A percentile compares a stretch with the other conserved stretches of the same genome.
Conservation (phyloP, 2,329 filamentous ascomycete genomes). For the Pseudogymnoascus sp. region DNA sequence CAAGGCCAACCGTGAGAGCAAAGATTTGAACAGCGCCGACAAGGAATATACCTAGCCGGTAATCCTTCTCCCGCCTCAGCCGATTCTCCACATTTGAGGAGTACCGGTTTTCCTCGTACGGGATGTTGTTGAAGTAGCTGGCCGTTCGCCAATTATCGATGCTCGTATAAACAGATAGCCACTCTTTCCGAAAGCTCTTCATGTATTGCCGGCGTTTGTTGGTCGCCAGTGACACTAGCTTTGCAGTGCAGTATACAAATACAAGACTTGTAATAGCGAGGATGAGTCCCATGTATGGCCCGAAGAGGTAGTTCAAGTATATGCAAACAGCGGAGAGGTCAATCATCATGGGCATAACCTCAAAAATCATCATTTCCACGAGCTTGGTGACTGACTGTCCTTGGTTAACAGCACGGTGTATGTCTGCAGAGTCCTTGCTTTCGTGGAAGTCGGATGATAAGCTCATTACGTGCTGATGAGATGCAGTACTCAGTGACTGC, state of each 20-base stretch:
- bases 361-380: constrained; percentile 51
- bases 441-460: constrained; percentile 65
- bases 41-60: constrained; percentile 28
- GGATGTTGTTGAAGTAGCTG: constrained; percentile 16
- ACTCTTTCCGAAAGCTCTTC: constrained; percentile 27
- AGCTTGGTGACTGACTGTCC: constrained; percentile 52
- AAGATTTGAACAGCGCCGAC: constrained; percentile 35
- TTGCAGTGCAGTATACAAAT: constrained; percentile 44
- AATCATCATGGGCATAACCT: constrained; percentile 51
- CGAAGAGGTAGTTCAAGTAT: constrained; percentile 55
- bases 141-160: constrained; percentile 33
- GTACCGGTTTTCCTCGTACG: neutral
- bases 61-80: constrained; percentile 28
- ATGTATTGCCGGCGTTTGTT: constrained; percentile 30
- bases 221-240: constrained; percentile 27
- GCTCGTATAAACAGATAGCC: constrained; percentile 30
- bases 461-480: constrained; percentile 61
- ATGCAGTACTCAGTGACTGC: constrained; percentile 47
- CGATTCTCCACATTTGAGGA: constrained; percentile 30
- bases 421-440: constrained; percentile 54
- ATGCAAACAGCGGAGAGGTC: constrained; percentile 54
- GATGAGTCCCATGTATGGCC: constrained; percentile 48
- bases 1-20: constrained; percentile 40
- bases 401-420: constrained; percentile 57
- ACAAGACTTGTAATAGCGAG: constrained; percentile 37